phyloP scores from a whole-genome alignment of 1,284 basidiomycete genomes.

The Microbotryum scabiosae region DNA sequence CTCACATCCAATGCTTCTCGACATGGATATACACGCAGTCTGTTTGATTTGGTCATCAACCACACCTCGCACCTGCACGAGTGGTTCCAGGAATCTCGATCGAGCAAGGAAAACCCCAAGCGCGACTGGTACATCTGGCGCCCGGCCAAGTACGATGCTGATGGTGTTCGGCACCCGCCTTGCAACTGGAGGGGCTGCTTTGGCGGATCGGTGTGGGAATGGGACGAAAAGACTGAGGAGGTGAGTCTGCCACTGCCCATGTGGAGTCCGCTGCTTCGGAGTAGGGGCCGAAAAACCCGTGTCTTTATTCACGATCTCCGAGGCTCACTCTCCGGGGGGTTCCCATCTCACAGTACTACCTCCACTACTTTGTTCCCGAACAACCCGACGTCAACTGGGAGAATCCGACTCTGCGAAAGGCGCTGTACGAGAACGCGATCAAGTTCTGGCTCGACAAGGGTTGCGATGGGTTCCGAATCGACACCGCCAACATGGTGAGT shows the following conservation, averaged over 20 bases:
- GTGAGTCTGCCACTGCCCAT: background rate
- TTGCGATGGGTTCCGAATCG: conserved; percentile 58
- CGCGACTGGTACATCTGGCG: conserved; percentile 49
- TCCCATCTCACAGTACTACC: conserved; percentile 49
- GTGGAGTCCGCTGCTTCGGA: background rate
- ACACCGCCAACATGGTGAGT: conserved; percentile 10
- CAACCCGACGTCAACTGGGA: conserved; percentile 78
- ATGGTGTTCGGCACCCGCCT: conserved; percentile 53
- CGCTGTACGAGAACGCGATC: conserved; percentile 53
- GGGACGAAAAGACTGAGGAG: conserved; percentile 57
- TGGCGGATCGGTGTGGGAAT: conserved; percentile 66
- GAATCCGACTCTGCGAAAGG: conserved; percentile 42
- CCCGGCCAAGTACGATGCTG: background rate
- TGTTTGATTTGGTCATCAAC: conserved; percentile 73
- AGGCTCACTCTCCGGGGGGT: background rate
- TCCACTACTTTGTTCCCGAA: conserved; percentile 59
- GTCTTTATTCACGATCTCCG: background rate
- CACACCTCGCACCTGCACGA: conserved; percentile 66
- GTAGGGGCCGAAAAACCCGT: background rate
- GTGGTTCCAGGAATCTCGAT: conserved; percentile 63
- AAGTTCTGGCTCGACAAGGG: conserved; percentile 65
- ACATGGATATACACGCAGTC: conserved; percentile 31
- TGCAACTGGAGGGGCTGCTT: conserved; percentile 66
- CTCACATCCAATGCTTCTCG: too few relatives aligned
- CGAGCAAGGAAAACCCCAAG: conserved; percentile 52